phyloP scores from a whole-genome alignment of 768 basidiomycete genomes.

The Tricholomella constricta region DNA sequence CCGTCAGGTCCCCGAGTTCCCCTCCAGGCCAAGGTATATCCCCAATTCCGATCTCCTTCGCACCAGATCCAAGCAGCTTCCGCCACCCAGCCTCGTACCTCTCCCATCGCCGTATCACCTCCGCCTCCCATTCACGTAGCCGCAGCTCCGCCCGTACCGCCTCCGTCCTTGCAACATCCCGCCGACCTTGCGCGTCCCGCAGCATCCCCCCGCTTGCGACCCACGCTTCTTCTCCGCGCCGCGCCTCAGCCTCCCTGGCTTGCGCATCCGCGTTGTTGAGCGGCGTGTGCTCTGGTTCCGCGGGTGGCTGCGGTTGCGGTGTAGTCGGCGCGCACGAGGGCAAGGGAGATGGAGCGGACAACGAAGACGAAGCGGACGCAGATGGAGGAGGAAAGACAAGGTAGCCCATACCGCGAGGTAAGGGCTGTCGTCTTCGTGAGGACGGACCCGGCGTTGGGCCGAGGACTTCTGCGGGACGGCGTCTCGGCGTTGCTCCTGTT shows the following conservation, averaged over 20 bases:
- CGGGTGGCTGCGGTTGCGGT: too few species aligned
- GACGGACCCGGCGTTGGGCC: background rate
- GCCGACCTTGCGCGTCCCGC: constrained; percentile 48
- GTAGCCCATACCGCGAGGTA: constrained; percentile 6
- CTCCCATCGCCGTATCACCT: constrained; percentile 46
- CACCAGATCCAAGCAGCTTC: constrained; percentile 27
- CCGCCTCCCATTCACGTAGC: constrained; percentile 43
- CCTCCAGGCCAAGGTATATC: constrained; percentile 65
- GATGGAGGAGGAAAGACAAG: constrained; percentile 10
- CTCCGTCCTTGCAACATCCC: constrained; percentile 53
- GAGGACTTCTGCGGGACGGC: background rate
- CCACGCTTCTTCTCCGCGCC: constrained; percentile 59
- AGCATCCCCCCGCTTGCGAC: constrained; percentile 60
- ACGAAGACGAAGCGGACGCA: background rate
- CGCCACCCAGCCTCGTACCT: constrained; percentile 56
- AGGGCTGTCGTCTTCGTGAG: background rate
- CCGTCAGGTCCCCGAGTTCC: constrained; percentile 36
- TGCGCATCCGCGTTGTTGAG: too few species aligned
- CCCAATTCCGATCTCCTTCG: constrained; percentile 33
- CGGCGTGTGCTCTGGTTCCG: too few species aligned
- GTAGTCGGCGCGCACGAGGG: background rate
- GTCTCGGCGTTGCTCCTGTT: background rate
- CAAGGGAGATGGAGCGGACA: too few species aligned
- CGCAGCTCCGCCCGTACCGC: constrained; percentile 48
- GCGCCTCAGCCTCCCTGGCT: constrained; percentile 40